Evolutionary conservation across 441 rosid genomes (phyloP), one percentile per base, ranked within the genome.

Genomic region (Euphorbia schlechtendalii): DNA sequence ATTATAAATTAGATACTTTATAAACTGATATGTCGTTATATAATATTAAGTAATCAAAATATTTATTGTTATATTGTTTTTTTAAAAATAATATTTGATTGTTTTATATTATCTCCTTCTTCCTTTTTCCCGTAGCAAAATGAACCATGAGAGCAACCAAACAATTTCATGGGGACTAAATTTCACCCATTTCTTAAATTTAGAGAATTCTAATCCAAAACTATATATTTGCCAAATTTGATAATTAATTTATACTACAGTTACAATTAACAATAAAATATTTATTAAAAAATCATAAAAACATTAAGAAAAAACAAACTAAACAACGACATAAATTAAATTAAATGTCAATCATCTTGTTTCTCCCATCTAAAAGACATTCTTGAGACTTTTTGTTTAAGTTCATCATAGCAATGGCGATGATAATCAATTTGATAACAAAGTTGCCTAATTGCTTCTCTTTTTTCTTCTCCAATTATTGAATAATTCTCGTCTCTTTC

Each of bases 401-500:
- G 81, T 59, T 76, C 63, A 71, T 77, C 61, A 28, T 71, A 80
- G 12, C 86, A 81, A 34, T 45, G 53, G 51, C 80, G 76, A 53
- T 90, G 90, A 76, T 86, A 81, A 56, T 90, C 87, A 36, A 81
- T 75, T 63, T 76, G 56, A 40, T 80, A 12, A 65, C 92, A 84
- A 0, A 87, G 86, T 67, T 93, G 92, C 78, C 89, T 84, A 64
- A 88, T 93, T 22, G 95, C 97, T 65, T 93, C 96, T 75, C 84
- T 90, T 72, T 88, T 93, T 76, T 88, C 97, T 63, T 88, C 92
- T n/a, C 81, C 84, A 25, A 88, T 75, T 60, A 63, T 71, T 67
- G 67, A 48, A 71, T 86, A 34, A 13, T 18, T 60, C 4, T 77
- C 80, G 11, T 85, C 83, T 63, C 72, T 64, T 55, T 76, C 84